These are phyloP conservation scores for Entamoeba histolytica DNA, from an alignment of 208 protist species.

Conservation along the genomic window DNA sequence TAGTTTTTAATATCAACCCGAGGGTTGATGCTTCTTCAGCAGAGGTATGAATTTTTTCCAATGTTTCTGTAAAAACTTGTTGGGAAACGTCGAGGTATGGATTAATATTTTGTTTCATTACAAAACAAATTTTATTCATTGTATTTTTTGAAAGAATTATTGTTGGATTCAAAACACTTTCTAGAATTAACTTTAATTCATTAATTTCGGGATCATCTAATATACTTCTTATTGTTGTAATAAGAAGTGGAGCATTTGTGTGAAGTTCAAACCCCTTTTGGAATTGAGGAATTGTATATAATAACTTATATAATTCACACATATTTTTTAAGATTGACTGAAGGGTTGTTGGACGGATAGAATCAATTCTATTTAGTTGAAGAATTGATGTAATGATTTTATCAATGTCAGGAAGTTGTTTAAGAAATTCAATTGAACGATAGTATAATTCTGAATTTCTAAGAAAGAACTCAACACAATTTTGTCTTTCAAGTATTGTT, in stretches of 20 bases:
- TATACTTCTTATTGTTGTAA: not conserved
- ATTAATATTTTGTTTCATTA: not conserved
- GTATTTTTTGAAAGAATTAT: not conserved
- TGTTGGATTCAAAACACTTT: not conserved
- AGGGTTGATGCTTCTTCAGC: not conserved
- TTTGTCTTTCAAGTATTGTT: not conserved
- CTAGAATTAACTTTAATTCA: not conserved
- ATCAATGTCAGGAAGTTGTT: not conserved
- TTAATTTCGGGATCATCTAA: not conserved
- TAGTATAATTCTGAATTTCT: not conserved
- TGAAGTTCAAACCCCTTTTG: not conserved
- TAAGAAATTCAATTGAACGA: not conserved
- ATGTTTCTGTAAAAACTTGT: not conserved
- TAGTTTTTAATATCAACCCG: not conserved
- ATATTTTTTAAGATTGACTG: not conserved
- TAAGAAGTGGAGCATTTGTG: not conserved
- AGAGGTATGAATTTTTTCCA: not conserved
- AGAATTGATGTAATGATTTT: not conserved
- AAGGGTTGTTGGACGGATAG: not conserved
- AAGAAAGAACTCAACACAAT: not conserved
- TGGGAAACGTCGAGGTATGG: not conserved
- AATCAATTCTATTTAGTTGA: not conserved
- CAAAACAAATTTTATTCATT: not conserved
- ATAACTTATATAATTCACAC: not conserved
- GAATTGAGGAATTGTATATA: not conserved